Conservation (phyloP, 1,139 yeast genomes). For the Lodderomyces margitis region DNA sequence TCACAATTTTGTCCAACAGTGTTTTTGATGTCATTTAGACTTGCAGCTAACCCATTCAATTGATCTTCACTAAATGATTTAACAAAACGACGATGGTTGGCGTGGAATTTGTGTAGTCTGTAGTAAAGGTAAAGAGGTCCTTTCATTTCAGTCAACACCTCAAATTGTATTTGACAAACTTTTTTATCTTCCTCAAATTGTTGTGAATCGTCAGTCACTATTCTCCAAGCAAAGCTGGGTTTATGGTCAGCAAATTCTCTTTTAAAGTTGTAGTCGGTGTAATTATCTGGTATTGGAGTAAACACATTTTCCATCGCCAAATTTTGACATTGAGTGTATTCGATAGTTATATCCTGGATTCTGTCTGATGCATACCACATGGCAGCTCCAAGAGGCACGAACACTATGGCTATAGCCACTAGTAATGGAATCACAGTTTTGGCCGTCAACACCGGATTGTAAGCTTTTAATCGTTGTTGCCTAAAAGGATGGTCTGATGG, state of each 20-base stretch:
- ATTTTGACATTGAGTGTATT: constrained; percentile 72
- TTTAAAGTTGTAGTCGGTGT: constrained; percentile 54
- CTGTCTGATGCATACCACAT: constrained; percentile 77
- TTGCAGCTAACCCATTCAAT: constrained; percentile 70
- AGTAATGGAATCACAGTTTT: constrained; percentile 83
- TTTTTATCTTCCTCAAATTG: constrained; percentile 54
- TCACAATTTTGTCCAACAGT: constrained; percentile 82
- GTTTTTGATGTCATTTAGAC: constrained; percentile 54
- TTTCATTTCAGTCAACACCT: constrained; percentile 69
- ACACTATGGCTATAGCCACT: constrained; percentile 70
- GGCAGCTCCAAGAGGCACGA: constrained; percentile 90
- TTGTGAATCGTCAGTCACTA: constrained; percentile 48
- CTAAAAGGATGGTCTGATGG: constrained; percentile 65
- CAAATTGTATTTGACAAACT: constrained; percentile 77
- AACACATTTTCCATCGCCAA: constrained; percentile 55
- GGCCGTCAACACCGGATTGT: constrained; percentile 83
- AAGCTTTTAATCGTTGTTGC: constrained; percentile 49
- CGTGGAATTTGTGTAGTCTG: constrained; percentile 78
- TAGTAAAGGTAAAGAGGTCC: constrained; percentile 80
- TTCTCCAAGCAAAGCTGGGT: constrained; percentile 52
- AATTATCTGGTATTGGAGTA: constrained; percentile 60
- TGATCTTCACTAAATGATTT: constrained; percentile 91
- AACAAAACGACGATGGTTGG: constrained; percentile 92
- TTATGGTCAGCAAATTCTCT: constrained; percentile 12
- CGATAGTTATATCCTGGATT: constrained; percentile 77